phyloP scores from a whole-genome alignment of 2,329 filamentous ascomycete genomes.

The Diaporthe sp. region DNA sequence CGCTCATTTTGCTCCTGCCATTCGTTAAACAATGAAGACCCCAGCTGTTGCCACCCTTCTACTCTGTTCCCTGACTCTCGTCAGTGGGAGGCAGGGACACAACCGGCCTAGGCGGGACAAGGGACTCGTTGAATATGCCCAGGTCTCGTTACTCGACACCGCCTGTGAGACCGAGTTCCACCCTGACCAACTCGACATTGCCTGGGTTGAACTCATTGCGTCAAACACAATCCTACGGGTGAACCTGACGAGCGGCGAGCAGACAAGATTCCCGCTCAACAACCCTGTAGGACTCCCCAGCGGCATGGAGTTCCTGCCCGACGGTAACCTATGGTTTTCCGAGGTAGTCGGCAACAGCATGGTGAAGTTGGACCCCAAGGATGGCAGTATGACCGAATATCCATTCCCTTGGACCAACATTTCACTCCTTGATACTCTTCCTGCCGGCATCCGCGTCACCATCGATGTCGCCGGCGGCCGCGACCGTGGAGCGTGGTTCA shows the following conservation, averaged over 20 bases:
- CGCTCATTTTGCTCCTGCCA: neutral
- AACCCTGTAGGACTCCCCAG: conserved; percentile 4
- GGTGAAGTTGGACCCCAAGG: conserved; percentile 17
- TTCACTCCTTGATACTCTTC: neutral
- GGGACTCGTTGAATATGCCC: conserved; percentile 1
- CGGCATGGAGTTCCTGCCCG: conserved; percentile 23
- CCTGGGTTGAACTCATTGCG: conserved; percentile 16
- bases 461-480: conserved; percentile 6
- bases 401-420: conserved; percentile 20
- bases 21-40: neutral
- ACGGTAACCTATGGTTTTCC: conserved; percentile 16
- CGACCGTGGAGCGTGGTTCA: conserved; percentile 21
- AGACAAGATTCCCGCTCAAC: conserved; percentile 8
- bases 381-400: conserved; percentile 20
- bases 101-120: neutral
- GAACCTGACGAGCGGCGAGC: conserved; percentile 19
- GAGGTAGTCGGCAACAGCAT: conserved; percentile 17
- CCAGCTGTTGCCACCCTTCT: neutral
- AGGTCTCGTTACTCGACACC: conserved; percentile 4
- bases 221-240: conserved; percentile 17
- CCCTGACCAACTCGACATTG: neutral
- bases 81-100: neutral
- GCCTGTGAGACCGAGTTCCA: conserved; percentile 21
- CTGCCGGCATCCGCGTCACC: conserved; percentile 14
- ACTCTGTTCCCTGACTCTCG: neutral